Percentiles rank a stretch among this genome's conserved stretches.
phyloP scores from a whole-genome alignment of 139 green algal species.

The Chlorella sorokiniana region DNA sequence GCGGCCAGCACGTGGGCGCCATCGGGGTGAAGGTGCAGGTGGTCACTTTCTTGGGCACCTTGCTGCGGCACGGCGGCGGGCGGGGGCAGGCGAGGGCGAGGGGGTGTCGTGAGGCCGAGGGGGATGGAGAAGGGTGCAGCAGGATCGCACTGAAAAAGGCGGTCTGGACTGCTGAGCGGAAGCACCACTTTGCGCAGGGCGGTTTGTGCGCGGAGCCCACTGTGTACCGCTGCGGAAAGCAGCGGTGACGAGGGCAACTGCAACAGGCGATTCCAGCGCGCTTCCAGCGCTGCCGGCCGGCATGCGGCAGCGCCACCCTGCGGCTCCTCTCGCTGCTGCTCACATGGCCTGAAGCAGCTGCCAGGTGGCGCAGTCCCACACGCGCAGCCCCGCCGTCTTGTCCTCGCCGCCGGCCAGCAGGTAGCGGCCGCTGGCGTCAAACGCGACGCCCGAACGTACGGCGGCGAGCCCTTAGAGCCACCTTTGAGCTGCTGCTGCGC shows the following conservation, averaged over 20 bases:
- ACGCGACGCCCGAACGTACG: constrained; percentile 45
- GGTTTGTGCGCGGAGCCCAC: too few species aligned
- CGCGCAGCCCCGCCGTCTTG: constrained; percentile 51
- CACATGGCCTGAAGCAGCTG: constrained; percentile 47
- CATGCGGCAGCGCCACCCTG: too few species aligned
- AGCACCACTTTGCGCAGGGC: too few species aligned
- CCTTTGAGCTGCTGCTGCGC: neutral
- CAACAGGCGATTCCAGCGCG: too few species aligned
- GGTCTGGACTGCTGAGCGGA: too few species aligned
- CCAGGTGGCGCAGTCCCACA: constrained; percentile 44
- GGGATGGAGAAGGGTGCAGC: neutral
- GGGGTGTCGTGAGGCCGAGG: neutral
- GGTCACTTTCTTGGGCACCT: constrained; percentile 72
- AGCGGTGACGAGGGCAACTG: too few species aligned
- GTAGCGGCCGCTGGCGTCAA: constrained; percentile 51
- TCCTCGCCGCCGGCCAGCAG: constrained; percentile 66
- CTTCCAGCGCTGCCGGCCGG: too few species aligned
- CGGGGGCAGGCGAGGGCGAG: neutral
- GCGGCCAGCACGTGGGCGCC: constrained; percentile 59
- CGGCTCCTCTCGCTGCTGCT: too few species aligned
- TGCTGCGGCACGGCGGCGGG: constrained; percentile 38
- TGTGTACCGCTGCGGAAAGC: too few species aligned
- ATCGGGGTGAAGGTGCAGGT: constrained; percentile 64
- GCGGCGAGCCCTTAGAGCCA: neutral
- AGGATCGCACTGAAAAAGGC: neutral